These are phyloP conservation scores for Leccinum disarticulatum DNA, from an alignment of 768 basidiomycete genomes.

Conservation along the genomic window DNA sequence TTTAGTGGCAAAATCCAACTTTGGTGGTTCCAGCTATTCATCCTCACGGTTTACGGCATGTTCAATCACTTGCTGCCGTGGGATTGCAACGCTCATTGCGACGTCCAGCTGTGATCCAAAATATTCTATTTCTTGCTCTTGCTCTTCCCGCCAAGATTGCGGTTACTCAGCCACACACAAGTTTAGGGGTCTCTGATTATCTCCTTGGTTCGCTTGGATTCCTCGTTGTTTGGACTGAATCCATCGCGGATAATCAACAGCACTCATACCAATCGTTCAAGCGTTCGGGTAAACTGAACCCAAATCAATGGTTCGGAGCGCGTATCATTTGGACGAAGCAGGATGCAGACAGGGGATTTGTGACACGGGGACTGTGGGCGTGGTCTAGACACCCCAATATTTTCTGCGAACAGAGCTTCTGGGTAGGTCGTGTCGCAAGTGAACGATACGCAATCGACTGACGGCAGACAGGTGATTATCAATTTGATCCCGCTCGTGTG, in stretches of 20 bases:
- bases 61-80: not conserved
- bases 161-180: conserved; percentile 50
- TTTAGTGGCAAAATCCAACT: conserved; percentile 59
- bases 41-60: conserved; percentile 60
- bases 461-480: conserved; percentile 54
- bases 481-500: conserved; percentile 64
- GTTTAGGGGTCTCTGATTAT: conserved; percentile 62
- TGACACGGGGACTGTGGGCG: conserved; percentile 82
- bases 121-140: conserved; percentile 73
- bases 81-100: conserved; percentile 2
- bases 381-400: conserved; percentile 94
- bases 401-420: conserved; percentile 85
- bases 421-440: conserved; percentile 46
- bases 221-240: conserved; percentile 63
- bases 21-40: conserved; percentile 59
- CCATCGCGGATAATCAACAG: conserved; percentile 89
- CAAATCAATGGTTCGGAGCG: conserved; percentile 61
- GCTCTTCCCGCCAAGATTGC: conserved; percentile 61
- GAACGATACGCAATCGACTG: not conserved
- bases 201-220: conserved; percentile 60
- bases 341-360: conserved; percentile 78
- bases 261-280: conserved; percentile 84
- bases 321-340: conserved; percentile 63
- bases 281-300: conserved; percentile 37
- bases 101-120: conserved; percentile 64